A percentile compares a stretch with the other conserved stretches of the same genome.
Evolutionary conservation across 495 filamentous ascomycete genomes (phyloP).

Genomic region (Tuber microsphaerosporum): DNA sequence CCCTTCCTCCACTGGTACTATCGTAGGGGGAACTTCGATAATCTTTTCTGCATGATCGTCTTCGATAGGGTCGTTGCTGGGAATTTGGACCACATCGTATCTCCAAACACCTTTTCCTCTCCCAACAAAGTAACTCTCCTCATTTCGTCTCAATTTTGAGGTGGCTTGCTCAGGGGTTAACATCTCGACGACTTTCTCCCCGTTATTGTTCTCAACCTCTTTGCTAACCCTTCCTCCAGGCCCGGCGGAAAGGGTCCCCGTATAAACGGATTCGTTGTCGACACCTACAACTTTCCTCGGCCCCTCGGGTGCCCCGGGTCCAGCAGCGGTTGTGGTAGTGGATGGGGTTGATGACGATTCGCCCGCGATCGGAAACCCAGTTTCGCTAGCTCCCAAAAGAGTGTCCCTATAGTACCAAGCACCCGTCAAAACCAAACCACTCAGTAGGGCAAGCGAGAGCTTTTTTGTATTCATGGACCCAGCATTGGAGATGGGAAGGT

Average conservation of each 20-base stretch:
- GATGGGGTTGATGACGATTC: slow-evolving; percentile 11
- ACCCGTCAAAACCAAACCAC: slow-evolving; percentile 36
- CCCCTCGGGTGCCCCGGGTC: slow-evolving; percentile 14
- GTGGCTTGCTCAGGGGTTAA: slow-evolving; percentile 92
- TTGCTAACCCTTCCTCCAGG: slow-evolving; percentile 79
- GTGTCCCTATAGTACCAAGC: slow-evolving; percentile 38
- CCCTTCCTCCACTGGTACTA: slow-evolving; percentile 45
- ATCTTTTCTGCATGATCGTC: slow-evolving; percentile 98
- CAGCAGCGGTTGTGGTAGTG: neutral
- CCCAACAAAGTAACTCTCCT: slow-evolving; percentile 85
- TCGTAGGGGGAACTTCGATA: slow-evolving; percentile 66
- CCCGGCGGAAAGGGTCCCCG: slow-evolving; percentile 57
- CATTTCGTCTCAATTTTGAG: slow-evolving; percentile 74
- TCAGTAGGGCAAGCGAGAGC: slow-evolving; percentile 34
- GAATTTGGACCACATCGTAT: slow-evolving; percentile 91
- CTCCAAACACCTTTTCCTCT: slow-evolving; percentile 84
- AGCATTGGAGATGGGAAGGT: slow-evolving; percentile 12
- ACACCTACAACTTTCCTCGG: slow-evolving; percentile 59
- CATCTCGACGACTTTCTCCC: slow-evolving; percentile 83
- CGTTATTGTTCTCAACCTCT: slow-evolving; percentile 66
- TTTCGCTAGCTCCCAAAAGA: slow-evolving; percentile 13
- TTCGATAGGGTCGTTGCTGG: slow-evolving; percentile 96
- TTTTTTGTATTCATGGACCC: slow-evolving; percentile 36
- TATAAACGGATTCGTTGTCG: slow-evolving; percentile 75
- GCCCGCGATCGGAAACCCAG: slow-evolving; percentile 12